phyloP scores from a whole-genome alignment of 164 flowering plant species.

The Nelumbo lutea region DNA sequence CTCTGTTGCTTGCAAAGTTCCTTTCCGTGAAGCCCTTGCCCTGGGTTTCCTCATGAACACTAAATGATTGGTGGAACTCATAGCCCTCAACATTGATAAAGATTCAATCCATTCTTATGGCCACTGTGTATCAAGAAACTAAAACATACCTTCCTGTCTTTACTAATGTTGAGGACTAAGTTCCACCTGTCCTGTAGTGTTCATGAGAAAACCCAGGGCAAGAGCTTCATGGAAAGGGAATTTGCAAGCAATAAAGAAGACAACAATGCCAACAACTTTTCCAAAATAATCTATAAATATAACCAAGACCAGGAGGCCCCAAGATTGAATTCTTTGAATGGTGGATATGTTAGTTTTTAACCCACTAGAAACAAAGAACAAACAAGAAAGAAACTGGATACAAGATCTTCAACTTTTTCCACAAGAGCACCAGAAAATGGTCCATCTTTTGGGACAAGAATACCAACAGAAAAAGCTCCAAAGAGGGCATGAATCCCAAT shows the following conservation, averaged over 20 bases:
- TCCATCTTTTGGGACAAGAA: constrained; percentile 50
- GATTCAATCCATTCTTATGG: no score
- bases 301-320: constrained; percentile 57
- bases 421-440: constrained; percentile 51
- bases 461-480: constrained; percentile 58
- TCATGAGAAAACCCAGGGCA: constrained; percentile 57
- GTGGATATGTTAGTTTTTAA: constrained; percentile 53
- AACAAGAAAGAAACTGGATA: constrained; percentile 48
- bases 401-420: constrained; percentile 64
- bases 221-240: constrained; percentile 39
- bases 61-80: no score
- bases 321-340: constrained; percentile 46
- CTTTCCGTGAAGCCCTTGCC: no score
- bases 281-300: constrained; percentile 51
- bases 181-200: constrained; percentile 58
- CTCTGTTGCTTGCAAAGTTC: no score
- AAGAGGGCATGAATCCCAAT: constrained; percentile 64
- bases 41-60: no score
- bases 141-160: constrained; percentile 41
- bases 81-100: no score
- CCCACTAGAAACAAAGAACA: constrained; percentile 62
- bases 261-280: constrained; percentile 45
- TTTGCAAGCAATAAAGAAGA: constrained; percentile 27
- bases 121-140: no score
- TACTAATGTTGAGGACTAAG: constrained; percentile 54